phyloP scores from a whole-genome alignment of 495 filamentous ascomycete species.

The Choiromyces venosus region DNA sequence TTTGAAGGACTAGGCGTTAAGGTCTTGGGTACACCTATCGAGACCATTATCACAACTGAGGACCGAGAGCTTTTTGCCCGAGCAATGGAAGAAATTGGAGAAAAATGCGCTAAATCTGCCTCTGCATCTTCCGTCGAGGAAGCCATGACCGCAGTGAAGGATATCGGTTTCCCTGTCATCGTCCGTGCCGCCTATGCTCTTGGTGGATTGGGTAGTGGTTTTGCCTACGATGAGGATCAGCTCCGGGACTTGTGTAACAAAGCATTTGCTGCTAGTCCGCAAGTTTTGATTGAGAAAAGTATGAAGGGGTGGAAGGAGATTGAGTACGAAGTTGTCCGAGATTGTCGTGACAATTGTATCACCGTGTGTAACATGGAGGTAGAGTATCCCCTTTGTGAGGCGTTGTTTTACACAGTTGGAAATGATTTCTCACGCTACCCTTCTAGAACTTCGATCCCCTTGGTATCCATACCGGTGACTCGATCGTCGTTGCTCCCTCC shows the following conservation, averaged over 20 bases:
- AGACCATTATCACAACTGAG: slow-evolving; percentile 97
- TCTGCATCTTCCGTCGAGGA: slow-evolving; percentile 84
- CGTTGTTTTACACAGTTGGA: background rate
- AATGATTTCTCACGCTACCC: slow-evolving; percentile 2
- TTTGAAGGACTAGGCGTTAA: slow-evolving; percentile 84
- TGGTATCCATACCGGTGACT: slow-evolving; percentile 96
- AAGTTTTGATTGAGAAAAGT: slow-evolving; percentile 91
- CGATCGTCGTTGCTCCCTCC: slow-evolving; percentile 94
- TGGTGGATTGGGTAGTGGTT: slow-evolving; percentile 90
- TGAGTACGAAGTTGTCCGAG: slow-evolving; percentile 96
- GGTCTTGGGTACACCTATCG: slow-evolving; percentile 92
- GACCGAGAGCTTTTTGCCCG: slow-evolving; percentile 94
- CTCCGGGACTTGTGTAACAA: slow-evolving; percentile 87
- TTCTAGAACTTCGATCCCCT: slow-evolving; percentile 85
- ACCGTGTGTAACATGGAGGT: slow-evolving; percentile 98
- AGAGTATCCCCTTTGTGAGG: background rate
- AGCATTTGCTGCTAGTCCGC: slow-evolving; percentile 88
- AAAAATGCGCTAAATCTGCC: slow-evolving; percentile 96
- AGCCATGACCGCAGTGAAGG: slow-evolving; percentile 72
- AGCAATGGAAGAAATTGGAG: slow-evolving; percentile 96
- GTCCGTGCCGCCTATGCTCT: slow-evolving; percentile 94
- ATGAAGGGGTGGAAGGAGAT: slow-evolving; percentile 99
- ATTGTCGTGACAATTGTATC: slow-evolving; percentile 96
- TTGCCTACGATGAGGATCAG: slow-evolving; percentile 84
- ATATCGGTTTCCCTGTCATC: slow-evolving; percentile 93